Conservation (phyloP, 176 grass and related monocot species). For the Eragrostis curvula region DNA sequence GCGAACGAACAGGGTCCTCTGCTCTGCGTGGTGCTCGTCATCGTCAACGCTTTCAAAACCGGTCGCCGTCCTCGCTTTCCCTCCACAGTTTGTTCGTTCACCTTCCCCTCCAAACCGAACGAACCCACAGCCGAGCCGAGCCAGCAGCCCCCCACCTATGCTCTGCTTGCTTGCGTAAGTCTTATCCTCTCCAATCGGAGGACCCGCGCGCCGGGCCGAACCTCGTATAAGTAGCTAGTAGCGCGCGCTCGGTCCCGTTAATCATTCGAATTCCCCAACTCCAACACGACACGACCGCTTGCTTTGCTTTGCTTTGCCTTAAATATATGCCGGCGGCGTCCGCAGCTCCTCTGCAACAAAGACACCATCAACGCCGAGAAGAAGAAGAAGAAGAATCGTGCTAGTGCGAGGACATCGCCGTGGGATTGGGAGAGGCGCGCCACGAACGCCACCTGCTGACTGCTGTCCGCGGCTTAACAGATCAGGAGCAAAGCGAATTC, state of each 20-base stretch:
- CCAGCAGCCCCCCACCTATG: too few species aligned
- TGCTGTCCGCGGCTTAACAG: background rate
- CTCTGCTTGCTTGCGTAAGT: background rate
- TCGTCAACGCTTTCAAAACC: slow-evolving; percentile 55
- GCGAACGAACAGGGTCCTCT: background rate
- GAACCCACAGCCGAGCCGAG: background rate
- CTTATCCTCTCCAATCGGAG: slow-evolving; percentile 32
- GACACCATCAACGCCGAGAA: background rate
- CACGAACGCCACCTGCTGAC: slow-evolving; percentile 24
- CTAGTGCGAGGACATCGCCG: background rate
- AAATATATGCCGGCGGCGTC: slow-evolving; percentile 8
- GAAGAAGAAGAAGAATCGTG: too few species aligned
- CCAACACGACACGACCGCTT: background rate
- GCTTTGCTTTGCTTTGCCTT: background rate
- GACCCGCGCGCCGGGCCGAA: background rate
- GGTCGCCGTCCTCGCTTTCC: slow-evolving; percentile 54
- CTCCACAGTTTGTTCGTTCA: slow-evolving; percentile 48
- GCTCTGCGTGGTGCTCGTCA: background rate
- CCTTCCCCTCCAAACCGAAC: slow-evolving; percentile 46
- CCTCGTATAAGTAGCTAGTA: slow-evolving; percentile 42
- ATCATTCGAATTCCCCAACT: slow-evolving; percentile 37
- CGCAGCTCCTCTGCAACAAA: background rate
- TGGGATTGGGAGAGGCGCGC: too few species aligned
- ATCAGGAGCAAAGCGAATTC: background rate
- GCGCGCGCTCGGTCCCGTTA: slow-evolving; percentile 28